Percentiles rank a stretch among this genome's conserved stretches.
phyloP scores from a whole-genome alignment of 2,329 filamentous ascomycete genomes.

The Colletotrichum australisinense region DNA sequence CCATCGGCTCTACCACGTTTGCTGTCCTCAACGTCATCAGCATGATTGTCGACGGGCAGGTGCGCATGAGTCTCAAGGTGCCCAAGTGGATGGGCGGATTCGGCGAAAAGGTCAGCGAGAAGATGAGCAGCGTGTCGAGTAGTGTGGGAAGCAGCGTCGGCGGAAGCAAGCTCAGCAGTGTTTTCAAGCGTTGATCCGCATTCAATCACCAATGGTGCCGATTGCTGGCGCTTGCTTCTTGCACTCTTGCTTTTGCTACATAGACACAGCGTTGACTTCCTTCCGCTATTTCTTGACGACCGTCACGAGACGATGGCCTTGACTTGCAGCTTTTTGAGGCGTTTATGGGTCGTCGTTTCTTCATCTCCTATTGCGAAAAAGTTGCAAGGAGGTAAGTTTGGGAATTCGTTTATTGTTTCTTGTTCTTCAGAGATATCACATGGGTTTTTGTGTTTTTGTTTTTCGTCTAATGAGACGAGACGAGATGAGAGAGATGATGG shows the following conservation, averaged over 20 bases:
- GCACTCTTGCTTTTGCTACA: background rate
- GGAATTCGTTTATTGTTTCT: background rate
- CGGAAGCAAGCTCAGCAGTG: conserved; percentile 25
- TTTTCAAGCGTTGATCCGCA: conserved; percentile 15
- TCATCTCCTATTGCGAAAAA: background rate
- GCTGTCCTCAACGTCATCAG: conserved; percentile 87
- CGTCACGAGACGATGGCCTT: background rate
- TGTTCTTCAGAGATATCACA: conserved; percentile 7
- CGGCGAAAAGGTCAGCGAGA: conserved; percentile 58
- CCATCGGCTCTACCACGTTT: conserved; percentile 84
- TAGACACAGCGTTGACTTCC: background rate
- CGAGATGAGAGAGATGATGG: too few relatives aligned
- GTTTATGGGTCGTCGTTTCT: background rate
- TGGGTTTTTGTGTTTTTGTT: background rate
- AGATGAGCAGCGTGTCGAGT: conserved; percentile 61
- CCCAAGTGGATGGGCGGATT: conserved; percentile 62
- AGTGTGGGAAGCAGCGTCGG: conserved; percentile 48
- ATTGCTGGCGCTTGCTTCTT: background rate
- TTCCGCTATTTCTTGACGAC: background rate
- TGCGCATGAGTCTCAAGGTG: conserved; percentile 68
- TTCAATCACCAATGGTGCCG: background rate
- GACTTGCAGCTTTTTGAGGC: conserved; percentile 24
- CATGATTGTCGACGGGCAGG: conserved; percentile 85
- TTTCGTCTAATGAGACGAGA: background rate
- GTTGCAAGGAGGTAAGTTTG: conserved; percentile 14